phyloP scores from a whole-genome alignment of 768 basidiomycete species.

The Boletus speciosus region DNA sequence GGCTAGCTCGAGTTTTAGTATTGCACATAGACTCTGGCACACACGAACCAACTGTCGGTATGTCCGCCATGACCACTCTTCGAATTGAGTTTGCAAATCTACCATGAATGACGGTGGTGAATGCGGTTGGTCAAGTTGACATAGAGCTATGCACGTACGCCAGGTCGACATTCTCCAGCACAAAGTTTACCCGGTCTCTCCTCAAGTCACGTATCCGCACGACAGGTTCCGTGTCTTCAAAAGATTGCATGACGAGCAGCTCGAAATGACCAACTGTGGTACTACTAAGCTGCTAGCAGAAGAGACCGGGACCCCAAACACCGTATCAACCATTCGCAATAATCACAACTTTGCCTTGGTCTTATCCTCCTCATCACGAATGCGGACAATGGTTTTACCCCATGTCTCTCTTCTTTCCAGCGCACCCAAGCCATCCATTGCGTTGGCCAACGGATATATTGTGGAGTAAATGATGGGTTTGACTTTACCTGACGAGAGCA shows the following conservation, averaged over 20 bases:
- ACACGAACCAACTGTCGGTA: conserved; percentile 87
- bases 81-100: conserved; percentile 95
- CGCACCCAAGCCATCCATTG: conserved; percentile 67
- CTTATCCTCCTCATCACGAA: conserved; percentile 49
- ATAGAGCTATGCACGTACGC: conserved; percentile 54
- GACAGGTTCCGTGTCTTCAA: conserved; percentile 52
- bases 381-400: conserved; percentile 79
- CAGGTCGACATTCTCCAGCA: conserved; percentile 93
- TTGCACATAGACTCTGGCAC: neutral
- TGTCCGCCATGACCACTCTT: conserved; percentile 92
- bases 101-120: conserved; percentile 12
- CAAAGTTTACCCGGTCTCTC: conserved; percentile 84
- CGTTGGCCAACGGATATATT: conserved; percentile 62
- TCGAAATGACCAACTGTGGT: neutral
- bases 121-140: neutral
- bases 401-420: conserved; percentile 84
- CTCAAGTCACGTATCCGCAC: conserved; percentile 84
- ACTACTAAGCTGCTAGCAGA: neutral
- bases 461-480: conserved; percentile 70
- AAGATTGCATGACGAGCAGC: conserved; percentile 30
- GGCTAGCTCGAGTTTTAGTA: conserved; percentile 45
- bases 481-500: conserved; percentile 63
- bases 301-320: conserved; percentile 19
- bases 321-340: neutral
- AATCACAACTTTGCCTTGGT: conserved; percentile 41